Percentiles rank a stretch among this genome's conserved stretches.
Conservation (phyloP, 495 filamentous ascomycete species). For the Talaromyces trachyspermus region DNA sequence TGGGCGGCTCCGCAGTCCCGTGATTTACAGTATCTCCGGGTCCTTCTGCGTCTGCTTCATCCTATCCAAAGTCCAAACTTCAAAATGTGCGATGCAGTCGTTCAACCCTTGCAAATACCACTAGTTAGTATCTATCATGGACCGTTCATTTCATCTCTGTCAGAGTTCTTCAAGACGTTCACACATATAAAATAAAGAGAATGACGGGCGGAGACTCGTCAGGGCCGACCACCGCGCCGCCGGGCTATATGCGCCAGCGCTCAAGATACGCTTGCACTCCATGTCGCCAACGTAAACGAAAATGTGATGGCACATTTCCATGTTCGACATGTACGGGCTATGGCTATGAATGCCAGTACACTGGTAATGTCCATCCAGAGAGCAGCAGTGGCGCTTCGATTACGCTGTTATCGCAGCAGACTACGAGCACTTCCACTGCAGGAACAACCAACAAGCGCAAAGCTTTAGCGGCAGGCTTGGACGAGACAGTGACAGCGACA, state of each 20-base stretch:
- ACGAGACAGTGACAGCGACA: too few relatives aligned
- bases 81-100: too few relatives aligned
- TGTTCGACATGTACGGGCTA: constrained; percentile 22
- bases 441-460: background rate
- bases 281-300: constrained; percentile 15
- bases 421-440: background rate
- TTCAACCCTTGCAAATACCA: too few relatives aligned
- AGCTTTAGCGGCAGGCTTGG: background rate
- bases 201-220: background rate
- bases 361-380: constrained; percentile 1
- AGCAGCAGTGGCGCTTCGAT: background rate
- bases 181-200: background rate
- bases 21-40: too few relatives aligned
- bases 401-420: too few relatives aligned
- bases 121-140: background rate
- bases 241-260: constrained; percentile 17
- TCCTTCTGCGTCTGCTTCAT: too few relatives aligned
- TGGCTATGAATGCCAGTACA: constrained; percentile 34
- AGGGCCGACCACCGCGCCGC: background rate
- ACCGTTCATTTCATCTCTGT: too few relatives aligned
- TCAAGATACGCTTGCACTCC: constrained; percentile 32
- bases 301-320: background rate
- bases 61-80: too few relatives aligned
- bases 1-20: too few relatives aligned
- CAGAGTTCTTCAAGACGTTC: too few relatives aligned